These are phyloP conservation scores for Tricholomella constricta DNA, from an alignment of 768 basidiomycete genomes.

Conservation along the genomic window DNA sequence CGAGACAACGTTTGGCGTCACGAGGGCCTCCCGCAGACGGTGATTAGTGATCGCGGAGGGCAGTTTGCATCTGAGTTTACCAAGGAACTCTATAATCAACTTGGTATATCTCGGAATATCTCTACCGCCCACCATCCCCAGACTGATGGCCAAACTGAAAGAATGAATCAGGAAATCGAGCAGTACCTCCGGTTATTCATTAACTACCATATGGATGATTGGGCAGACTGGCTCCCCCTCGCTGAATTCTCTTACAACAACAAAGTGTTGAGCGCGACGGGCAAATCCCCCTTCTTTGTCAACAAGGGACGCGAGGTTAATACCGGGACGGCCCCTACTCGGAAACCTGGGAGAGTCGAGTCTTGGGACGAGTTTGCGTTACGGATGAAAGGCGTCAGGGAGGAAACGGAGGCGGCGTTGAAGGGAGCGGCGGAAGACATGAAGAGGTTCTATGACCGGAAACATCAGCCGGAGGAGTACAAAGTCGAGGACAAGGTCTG, in stretches of 20 bases:
- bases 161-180: slow-evolving; percentile 18
- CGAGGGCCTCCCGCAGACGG: background rate
- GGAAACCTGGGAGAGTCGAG: slow-evolving; percentile 28
- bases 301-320: no score
- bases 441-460: slow-evolving; percentile 20
- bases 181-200: slow-evolving; percentile 29
- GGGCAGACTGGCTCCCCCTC: no score
- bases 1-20: no score
- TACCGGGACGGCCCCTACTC: no score
- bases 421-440: slow-evolving; percentile 21
- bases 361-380: slow-evolving; percentile 20
- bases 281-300: slow-evolving; percentile 32
- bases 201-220: no score
- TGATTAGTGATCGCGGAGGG: slow-evolving; percentile 20
- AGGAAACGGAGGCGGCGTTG: slow-evolving; percentile 16
- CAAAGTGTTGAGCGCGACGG: slow-evolving; percentile 25
- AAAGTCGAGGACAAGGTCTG: slow-evolving; percentile 23
- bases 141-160: no score
- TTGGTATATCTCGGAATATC: background rate
- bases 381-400: slow-evolving; percentile 19
- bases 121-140: slow-evolving; percentile 8
- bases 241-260: no score
- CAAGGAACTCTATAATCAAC: background rate
- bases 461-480: no score
- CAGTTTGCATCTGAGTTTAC: slow-evolving; percentile 15